Evolutionary conservation across 2,329 filamentous ascomycete species (phyloP).

Genomic region (Penicillium psychrosexuale): DNA sequence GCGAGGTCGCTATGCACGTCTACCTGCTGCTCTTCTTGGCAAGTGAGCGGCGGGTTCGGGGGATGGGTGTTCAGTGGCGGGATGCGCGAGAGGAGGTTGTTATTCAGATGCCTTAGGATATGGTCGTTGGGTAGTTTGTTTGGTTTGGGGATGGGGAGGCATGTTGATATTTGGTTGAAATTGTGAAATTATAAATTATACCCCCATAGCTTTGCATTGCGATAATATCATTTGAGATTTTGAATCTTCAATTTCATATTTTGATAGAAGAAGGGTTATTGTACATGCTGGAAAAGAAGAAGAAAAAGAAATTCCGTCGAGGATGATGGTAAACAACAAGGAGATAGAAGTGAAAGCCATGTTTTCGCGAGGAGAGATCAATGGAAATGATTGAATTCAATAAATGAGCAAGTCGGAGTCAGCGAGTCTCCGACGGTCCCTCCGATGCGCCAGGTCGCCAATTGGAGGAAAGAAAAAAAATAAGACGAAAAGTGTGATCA

Average conservation of each 20-base stretch:
- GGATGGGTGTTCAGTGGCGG: constrained; percentile 62
- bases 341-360: constrained; percentile 1
- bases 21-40: constrained; percentile 73
- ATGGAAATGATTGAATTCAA: constrained; percentile 2
- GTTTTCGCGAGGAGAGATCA: not conserved
- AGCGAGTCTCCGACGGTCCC: constrained; percentile 12
- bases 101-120: constrained; percentile 47
- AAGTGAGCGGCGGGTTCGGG: constrained; percentile 61
- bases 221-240: not conserved
- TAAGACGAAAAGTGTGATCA: not conserved
- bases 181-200: not conserved
- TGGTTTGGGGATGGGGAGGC: too few relatives aligned
- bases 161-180: not conserved
- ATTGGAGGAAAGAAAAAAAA: not conserved
- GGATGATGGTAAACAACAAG: not conserved
- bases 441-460: constrained; percentile 18
- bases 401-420: constrained; percentile 10
- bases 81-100: constrained; percentile 59
- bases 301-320: not conserved
- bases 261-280: constrained; percentile 12
- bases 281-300: constrained; percentile 17
- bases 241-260: constrained; percentile 10
- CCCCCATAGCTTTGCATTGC: not conserved
- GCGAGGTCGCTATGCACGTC: constrained; percentile 66
- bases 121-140: not conserved